Conservation (phyloP, 2,329 filamentous ascomycete species). For the Coniochaeta ligniaria region DNA sequence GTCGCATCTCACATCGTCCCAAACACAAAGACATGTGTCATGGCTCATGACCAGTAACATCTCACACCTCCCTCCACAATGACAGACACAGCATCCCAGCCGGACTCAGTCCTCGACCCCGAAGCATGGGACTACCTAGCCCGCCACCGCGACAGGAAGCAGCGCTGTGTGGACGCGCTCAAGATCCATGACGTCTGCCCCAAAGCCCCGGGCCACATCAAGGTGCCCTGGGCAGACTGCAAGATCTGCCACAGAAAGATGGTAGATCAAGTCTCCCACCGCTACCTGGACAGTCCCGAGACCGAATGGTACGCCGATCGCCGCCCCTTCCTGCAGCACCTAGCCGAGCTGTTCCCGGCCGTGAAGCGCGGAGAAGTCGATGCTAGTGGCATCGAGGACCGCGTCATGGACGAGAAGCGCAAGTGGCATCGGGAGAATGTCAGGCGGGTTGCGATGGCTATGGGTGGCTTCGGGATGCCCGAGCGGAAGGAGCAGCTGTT, state of each 20-base stretch:
- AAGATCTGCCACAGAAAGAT: slow-evolving; percentile 39
- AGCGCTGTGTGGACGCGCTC: slow-evolving; percentile 30
- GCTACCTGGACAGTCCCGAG: slow-evolving; percentile 26
- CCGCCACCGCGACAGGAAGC: slow-evolving; percentile 9
- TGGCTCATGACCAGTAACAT: neutral
- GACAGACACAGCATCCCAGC: neutral
- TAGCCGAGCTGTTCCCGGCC: slow-evolving; percentile 41
- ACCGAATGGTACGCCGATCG: slow-evolving; percentile 47
- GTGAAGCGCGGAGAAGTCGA: slow-evolving; percentile 35
- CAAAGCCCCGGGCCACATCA: slow-evolving; percentile 27
- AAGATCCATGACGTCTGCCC: slow-evolving; percentile 34
- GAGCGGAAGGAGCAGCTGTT: neutral
- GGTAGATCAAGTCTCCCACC: slow-evolving; percentile 35
- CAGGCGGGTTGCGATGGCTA: slow-evolving; percentile 5
- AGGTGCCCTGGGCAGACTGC: slow-evolving; percentile 36
- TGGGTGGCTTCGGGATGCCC: neutral
- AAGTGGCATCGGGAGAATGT: slow-evolving; percentile 40
- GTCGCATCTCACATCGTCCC: neutral
- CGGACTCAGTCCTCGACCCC: neutral
- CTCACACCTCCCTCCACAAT: neutral
- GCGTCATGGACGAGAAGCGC: slow-evolving; percentile 43
- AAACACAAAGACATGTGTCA: neutral
- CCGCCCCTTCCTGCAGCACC: slow-evolving; percentile 38
- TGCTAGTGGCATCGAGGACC: slow-evolving; percentile 38
- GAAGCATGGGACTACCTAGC: slow-evolving; percentile 15